phyloP scores from a whole-genome alignment of 2,329 filamentous ascomycete genomes.

The Hortaea werneckii region DNA sequence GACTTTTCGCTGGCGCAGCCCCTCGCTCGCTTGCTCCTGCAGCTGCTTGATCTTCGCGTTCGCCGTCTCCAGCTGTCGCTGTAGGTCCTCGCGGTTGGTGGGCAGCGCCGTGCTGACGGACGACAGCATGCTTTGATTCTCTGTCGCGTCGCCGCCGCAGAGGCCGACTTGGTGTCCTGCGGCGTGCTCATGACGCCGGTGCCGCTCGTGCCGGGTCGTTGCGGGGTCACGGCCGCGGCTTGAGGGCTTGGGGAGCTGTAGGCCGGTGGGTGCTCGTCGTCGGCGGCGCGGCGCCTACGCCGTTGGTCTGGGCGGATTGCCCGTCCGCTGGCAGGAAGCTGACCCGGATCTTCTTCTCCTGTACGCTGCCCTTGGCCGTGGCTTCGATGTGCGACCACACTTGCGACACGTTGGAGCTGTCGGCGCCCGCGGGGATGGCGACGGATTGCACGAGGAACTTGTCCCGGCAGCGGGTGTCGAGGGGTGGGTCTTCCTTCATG shows the following conservation, averaged over 20 bases:
- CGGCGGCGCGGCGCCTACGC: slow-evolving; percentile 3
- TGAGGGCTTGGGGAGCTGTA: slow-evolving; percentile 46
- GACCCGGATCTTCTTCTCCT: slow-evolving; percentile 94
- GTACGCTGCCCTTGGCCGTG: slow-evolving; percentile 63
- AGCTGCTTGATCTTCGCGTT: slow-evolving; percentile 62
- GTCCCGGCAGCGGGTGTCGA: slow-evolving; percentile 84
- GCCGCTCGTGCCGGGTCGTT: slow-evolving; percentile 18
- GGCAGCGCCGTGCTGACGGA: slow-evolving; percentile 40
- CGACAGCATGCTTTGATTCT: slow-evolving; percentile 19
- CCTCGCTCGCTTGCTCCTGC: slow-evolving; percentile 54
- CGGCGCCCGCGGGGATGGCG: slow-evolving; percentile 69
- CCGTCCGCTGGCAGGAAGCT: slow-evolving; percentile 63
- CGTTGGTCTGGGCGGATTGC: neutral
- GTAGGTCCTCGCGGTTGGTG: slow-evolving; percentile 51
- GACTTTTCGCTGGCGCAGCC: slow-evolving; percentile 68
- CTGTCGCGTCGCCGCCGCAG: slow-evolving; percentile 31
- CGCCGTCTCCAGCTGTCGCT: slow-evolving; percentile 63
- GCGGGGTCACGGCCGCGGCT: slow-evolving; percentile 38
- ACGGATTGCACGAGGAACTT: slow-evolving; percentile 97
- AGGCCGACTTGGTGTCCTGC: slow-evolving; percentile 23
- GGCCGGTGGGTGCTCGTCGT: slow-evolving; percentile 37
- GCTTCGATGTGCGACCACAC: slow-evolving; percentile 71
- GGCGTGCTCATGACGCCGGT: slow-evolving; percentile 11
- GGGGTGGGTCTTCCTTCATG: slow-evolving; percentile 88
- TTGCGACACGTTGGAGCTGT: slow-evolving; percentile 67